Percentiles rank a stretch among this genome's conserved stretches.
phyloP scores from a whole-genome alignment of 2,329 filamentous ascomycete genomes.

The Exophiala calicioides region DNA sequence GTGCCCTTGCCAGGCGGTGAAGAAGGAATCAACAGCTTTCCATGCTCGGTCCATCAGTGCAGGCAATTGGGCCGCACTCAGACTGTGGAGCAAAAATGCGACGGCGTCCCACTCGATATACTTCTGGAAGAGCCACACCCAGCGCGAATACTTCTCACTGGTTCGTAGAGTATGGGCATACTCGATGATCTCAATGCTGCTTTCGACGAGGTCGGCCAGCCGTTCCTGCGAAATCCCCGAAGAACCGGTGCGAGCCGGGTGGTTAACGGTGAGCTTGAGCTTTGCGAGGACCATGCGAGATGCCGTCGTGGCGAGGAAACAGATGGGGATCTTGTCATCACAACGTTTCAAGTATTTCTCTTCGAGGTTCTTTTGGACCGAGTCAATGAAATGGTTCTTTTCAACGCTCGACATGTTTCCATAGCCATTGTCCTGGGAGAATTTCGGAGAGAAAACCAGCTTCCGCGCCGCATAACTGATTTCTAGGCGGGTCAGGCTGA shows the following conservation, averaged over 20 bases:
- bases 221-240: constrained; percentile 4
- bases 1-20: constrained; percentile 39
- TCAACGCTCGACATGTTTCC: constrained; percentile 12
- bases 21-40: constrained; percentile 54
- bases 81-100: constrained; percentile 60
- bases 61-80: constrained; percentile 58
- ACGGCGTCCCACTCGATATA: constrained; percentile 67
- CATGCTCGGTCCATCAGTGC: constrained; percentile 61
- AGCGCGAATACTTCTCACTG: constrained; percentile 23
- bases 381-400: constrained; percentile 29
- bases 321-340: constrained; percentile 33
- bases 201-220: constrained; percentile 5
- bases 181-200: constrained; percentile 27
- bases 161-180: constrained; percentile 19
- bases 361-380: constrained; percentile 53
- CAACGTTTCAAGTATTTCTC: constrained; percentile 55
- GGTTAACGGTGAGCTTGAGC: constrained; percentile 17
- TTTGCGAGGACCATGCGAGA: constrained; percentile 19
- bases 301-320: constrained; percentile 20
- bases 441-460: constrained; percentile 30
- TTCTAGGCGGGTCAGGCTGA: constrained; percentile 30
- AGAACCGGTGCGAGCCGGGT: constrained; percentile 4
- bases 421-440: constrained; percentile 28
- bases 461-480: constrained; percentile 28
- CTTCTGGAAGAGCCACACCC: constrained; percentile 60